Percentiles rank a stretch among this genome's conserved stretches.
These are phyloP conservation scores for Cantharellus cinnabarinus DNA, from an alignment of 768 basidiomycete species.

Conservation along the genomic window DNA sequence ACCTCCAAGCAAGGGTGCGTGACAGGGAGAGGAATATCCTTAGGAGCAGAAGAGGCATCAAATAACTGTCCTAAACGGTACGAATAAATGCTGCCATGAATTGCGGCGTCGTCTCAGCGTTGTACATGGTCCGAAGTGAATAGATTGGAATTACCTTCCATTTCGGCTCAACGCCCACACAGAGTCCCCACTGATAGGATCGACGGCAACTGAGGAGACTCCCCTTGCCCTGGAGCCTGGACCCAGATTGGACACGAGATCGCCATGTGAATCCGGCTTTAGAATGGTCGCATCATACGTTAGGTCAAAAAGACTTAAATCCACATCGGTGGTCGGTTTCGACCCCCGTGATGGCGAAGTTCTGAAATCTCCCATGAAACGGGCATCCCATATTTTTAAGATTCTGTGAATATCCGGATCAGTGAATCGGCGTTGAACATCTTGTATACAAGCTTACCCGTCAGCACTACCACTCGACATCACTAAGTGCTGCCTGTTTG, in stretches of 20 bases:
- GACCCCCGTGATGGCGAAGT: neutral
- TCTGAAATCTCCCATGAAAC: neutral
- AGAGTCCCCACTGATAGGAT: neutral
- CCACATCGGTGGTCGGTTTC: neutral
- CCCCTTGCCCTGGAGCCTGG: neutral
- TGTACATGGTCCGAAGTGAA: neutral
- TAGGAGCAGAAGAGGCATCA: neutral
- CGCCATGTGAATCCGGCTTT: neutral
- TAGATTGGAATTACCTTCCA: neutral
- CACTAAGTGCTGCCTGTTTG: neutral
- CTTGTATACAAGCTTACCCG: neutral
- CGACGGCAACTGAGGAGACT: neutral
- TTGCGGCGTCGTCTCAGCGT: neutral
- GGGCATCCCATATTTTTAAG: neutral
- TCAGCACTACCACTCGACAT: neutral
- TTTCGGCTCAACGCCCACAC: neutral
- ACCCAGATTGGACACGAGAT: neutral
- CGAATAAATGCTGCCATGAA: neutral
- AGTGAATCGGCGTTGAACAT: no score
- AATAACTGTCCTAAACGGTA: neutral
- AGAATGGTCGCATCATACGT: neutral
- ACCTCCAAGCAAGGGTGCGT: neutral
- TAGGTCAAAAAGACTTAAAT: neutral
- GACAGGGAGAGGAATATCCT: neutral
- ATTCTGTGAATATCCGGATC: neutral